Conservation (phyloP, 2,329 filamentous ascomycete genomes). For the Aspergillus neotritici region DNA sequence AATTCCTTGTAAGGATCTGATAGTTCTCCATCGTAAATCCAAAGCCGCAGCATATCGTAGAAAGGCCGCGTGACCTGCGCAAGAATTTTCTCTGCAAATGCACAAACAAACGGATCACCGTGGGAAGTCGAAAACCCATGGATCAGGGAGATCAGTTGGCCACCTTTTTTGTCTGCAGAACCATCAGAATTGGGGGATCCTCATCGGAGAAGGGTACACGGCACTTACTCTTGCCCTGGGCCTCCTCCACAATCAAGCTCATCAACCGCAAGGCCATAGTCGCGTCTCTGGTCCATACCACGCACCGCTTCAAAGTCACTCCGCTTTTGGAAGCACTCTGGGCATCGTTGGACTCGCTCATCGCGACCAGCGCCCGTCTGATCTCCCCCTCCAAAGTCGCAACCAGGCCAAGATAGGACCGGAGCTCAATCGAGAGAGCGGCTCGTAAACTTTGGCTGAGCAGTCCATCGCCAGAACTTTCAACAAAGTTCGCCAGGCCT, state of each 20-base stretch:
- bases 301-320: constrained; percentile 89
- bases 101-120: constrained; percentile 88
- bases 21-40: constrained; percentile 97
- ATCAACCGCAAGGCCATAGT: constrained; percentile 92
- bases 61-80: constrained; percentile 86
- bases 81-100: constrained; percentile 85
- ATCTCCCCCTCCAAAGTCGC: constrained; percentile 92
- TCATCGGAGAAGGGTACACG: background rate
- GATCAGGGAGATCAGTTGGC: constrained; percentile 87
- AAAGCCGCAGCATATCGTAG: constrained; percentile 90
- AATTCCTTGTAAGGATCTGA: constrained; percentile 96
- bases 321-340: constrained; percentile 75
- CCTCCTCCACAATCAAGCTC: constrained; percentile 90
- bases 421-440: constrained; percentile 75
- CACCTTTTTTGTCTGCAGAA: constrained; percentile 62
- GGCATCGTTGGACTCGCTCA: constrained; percentile 55
- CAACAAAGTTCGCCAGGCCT: constrained; percentile 72
- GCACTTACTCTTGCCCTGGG: constrained; percentile 54
- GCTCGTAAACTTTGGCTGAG: constrained; percentile 86
- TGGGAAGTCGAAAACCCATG: constrained; percentile 90
- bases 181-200: constrained; percentile 5
- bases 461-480: constrained; percentile 74
- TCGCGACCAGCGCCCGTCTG: constrained; percentile 66
- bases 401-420: constrained; percentile 83
- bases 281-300: constrained; percentile 95